These are phyloP conservation scores for Zalaria sp. DNA, from an alignment of 2,329 filamentous ascomycete species.

Conservation along the genomic window DNA sequence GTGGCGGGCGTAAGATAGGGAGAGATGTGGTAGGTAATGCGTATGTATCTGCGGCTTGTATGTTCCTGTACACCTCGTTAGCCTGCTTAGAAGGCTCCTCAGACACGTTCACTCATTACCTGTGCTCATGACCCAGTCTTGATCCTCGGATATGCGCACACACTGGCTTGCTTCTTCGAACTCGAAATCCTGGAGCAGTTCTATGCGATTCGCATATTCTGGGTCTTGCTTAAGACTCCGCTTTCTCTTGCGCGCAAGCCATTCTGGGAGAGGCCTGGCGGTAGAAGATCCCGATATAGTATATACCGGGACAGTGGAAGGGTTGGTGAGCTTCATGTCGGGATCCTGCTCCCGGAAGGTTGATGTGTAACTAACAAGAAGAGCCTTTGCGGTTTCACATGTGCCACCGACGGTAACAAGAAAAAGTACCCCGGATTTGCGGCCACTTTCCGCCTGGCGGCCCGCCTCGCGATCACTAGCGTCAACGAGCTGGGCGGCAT, in stretches of 20 bases:
- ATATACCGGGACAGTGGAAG: slow-evolving; percentile 77
- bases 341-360: background rate
- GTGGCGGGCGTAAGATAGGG: slow-evolving; percentile 85
- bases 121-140: slow-evolving; percentile 93
- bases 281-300: slow-evolving; percentile 87
- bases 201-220: slow-evolving; percentile 86
- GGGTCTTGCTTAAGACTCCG: slow-evolving; percentile 81
- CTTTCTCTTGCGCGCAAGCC: slow-evolving; percentile 83
- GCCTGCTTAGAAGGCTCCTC: background rate
- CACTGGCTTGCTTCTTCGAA: slow-evolving; percentile 93
- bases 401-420: too few species aligned
- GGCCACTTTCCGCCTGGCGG: too few species aligned
- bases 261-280: slow-evolving; percentile 80
- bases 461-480: too few species aligned
- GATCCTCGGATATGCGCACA: slow-evolving; percentile 82
- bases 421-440: too few species aligned
- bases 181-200: slow-evolving; percentile 92
- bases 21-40: slow-evolving; percentile 87
- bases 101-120: slow-evolving; percentile 35
- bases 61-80: slow-evolving; percentile 30
- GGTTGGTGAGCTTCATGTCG: slow-evolving; percentile 67
- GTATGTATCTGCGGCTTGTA: slow-evolving; percentile 79
- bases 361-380: too few species aligned
- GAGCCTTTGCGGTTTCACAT: too few species aligned
- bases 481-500: too few species aligned